Conservation (phyloP, 129 eudicot genomes). For the Glebionis coronaria region DNA sequence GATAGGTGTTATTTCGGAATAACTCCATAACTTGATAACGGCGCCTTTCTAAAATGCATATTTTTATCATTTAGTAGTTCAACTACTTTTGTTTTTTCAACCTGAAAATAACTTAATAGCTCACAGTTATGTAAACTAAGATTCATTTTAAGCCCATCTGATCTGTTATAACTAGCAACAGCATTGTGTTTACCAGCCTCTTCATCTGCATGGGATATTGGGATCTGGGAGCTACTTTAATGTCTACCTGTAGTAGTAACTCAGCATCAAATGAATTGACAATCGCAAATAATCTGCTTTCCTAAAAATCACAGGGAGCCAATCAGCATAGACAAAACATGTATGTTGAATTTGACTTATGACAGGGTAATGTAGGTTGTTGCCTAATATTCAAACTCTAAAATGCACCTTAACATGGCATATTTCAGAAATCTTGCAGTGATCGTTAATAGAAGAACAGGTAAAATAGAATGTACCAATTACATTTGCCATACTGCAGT, state of each 20-base stretch:
- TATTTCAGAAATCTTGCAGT: background rate
- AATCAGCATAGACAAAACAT: too few relatives aligned
- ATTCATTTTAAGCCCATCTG: background rate
- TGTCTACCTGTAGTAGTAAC: conserved; percentile 66
- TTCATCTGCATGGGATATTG: conserved; percentile 94
- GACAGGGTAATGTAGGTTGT: background rate
- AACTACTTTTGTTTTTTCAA: too few relatives aligned
- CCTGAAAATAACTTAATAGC: background rate
- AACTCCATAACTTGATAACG: background rate
- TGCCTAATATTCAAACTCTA: background rate
- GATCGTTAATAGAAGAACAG: too few relatives aligned
- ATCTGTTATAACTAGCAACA: conserved; percentile 1
- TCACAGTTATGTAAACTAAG: background rate
- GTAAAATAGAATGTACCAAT: conserved; percentile 45
- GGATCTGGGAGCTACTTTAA: conserved; percentile 91
- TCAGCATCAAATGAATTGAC: conserved; percentile 6
- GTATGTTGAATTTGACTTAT: background rate
- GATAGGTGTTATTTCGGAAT: background rate
- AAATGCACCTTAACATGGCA: background rate
- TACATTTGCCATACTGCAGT: conserved; percentile 92
- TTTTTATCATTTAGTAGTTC: too few relatives aligned
- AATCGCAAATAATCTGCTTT: background rate
- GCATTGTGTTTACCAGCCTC: conserved; percentile 51
- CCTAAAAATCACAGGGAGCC: background rate
- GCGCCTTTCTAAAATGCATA: too few relatives aligned